A percentile compares a stretch with the other conserved stretches of the same genome.
Conservation (phyloP, 2,329 filamentous ascomycete genomes). For the Trichoderma brevicompactum region DNA sequence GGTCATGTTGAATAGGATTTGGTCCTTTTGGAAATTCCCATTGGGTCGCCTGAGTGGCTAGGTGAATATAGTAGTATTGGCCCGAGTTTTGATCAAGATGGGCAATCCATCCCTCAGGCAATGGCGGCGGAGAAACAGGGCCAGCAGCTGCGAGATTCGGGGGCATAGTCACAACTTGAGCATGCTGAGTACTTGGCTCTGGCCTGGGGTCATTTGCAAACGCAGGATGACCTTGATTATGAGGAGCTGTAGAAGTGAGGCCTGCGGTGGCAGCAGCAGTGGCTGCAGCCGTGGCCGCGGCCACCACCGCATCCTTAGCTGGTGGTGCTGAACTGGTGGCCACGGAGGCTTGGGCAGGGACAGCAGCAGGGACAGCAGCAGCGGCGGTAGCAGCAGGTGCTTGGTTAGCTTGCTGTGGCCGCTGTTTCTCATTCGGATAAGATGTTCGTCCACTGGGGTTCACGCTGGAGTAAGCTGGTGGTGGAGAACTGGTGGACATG, state of each 20-base stretch:
- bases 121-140: constrained; percentile 83
- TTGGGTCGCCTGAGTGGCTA: constrained; percentile 92
- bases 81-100: constrained; percentile 94
- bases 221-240: constrained; percentile 76
- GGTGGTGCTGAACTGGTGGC: constrained; percentile 34
- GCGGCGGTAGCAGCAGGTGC: constrained; percentile 33
- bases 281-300: constrained; percentile 32
- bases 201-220: constrained; percentile 82
- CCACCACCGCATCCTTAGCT: constrained; percentile 38
- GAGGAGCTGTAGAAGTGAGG: constrained; percentile 54
- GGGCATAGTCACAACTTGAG: constrained; percentile 50
- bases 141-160: constrained; percentile 52
- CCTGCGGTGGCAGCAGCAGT: constrained; percentile 36
- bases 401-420: constrained; percentile 44
- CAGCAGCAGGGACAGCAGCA: constrained; percentile 36
- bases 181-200: constrained; percentile 51
- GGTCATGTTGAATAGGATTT: constrained; percentile 83
- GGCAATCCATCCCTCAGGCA: constrained; percentile 98
- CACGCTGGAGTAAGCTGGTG: constrained; percentile 92
- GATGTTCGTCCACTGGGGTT: constrained; percentile 56
- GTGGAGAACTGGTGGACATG: constrained; percentile 80
- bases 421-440: constrained; percentile 82
- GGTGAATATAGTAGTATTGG: constrained; percentile 98
- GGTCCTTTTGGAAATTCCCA: constrained; percentile 99
- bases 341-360: constrained; percentile 35